Evolutionary conservation across 176 grass and related monocot genomes (phyloP).

Genomic region (Hordeum marinum): DNA sequence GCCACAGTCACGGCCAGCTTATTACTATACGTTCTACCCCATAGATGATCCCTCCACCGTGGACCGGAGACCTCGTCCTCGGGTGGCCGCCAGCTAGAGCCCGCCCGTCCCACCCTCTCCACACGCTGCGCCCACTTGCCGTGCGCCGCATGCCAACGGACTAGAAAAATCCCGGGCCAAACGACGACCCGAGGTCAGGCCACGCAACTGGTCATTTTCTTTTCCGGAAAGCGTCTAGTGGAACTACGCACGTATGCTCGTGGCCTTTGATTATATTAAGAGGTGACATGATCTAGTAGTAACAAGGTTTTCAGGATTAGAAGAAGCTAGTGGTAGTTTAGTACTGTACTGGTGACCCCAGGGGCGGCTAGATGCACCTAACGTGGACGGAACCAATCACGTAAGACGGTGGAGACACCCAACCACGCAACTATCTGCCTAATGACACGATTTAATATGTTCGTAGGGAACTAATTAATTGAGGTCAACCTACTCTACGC

Average conservation of each 20-base stretch:
- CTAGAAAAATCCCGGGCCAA: background rate
- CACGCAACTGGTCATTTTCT: background rate
- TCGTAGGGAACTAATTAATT: background rate
- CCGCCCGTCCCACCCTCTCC: background rate
- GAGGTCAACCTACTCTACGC: background rate
- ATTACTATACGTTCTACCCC: background rate
- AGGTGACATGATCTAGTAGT: background rate
- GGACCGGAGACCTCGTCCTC: constrained; percentile 30
- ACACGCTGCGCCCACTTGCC: constrained; percentile 16
- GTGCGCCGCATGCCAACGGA: background rate
- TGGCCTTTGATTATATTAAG: background rate
- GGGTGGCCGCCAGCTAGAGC: background rate
- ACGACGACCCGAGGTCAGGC: constrained; percentile 10
- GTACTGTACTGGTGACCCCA: background rate
- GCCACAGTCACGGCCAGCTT: background rate
- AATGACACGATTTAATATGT: background rate
- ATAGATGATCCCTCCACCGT: background rate
- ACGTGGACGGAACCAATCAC: background rate
- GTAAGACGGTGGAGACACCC: background rate
- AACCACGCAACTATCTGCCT: background rate
- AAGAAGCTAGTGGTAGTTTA: background rate
- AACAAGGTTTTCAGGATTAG: background rate
- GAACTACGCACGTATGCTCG: background rate
- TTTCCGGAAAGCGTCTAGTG: background rate
- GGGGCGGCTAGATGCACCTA: background rate